Conservation (phyloP, 2,329 filamentous ascomycete species). For the Alternaria alternata region DNA sequence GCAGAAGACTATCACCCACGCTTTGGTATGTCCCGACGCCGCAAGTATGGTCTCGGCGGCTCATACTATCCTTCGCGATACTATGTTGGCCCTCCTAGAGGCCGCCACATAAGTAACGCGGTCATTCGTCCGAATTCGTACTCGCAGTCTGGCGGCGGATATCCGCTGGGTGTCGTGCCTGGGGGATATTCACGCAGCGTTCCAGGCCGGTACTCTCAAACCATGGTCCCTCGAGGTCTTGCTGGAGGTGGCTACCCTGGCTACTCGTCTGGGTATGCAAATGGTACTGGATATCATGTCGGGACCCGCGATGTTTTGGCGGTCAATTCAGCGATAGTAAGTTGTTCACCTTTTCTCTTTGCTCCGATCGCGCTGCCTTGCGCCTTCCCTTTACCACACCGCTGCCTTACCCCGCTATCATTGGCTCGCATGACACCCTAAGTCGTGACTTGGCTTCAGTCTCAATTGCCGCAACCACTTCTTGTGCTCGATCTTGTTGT, state of each 20-base stretch:
- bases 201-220: constrained; percentile 6
- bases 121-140: constrained; percentile 17
- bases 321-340: constrained; percentile 32
- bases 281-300: constrained; percentile 24
- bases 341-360: constrained; percentile 25
- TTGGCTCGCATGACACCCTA: constrained; percentile 10
- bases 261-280: constrained; percentile 16
- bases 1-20: constrained; percentile 18
- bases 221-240: constrained; percentile 5
- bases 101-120: constrained; percentile 13
- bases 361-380: constrained; percentile 16
- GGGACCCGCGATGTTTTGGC: constrained; percentile 32
- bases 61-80: constrained; percentile 41
- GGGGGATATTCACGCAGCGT: constrained; percentile 11
- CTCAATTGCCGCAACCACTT: neutral
- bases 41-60: constrained; percentile 29
- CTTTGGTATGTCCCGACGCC: constrained; percentile 28
- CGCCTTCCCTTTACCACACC: constrained; percentile 22
- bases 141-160: constrained; percentile 10
- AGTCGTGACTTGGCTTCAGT: constrained; percentile 1
- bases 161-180: constrained; percentile 4
- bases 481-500: constrained; percentile 12
- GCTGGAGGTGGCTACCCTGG: constrained; percentile 1
- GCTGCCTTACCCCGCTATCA: constrained; percentile 18
- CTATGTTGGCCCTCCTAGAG: constrained; percentile 29